Base-by-base conservation (phyloP, 192 early-diverging fungal species). In the Rhizoclosmatium globosum region DNA sequence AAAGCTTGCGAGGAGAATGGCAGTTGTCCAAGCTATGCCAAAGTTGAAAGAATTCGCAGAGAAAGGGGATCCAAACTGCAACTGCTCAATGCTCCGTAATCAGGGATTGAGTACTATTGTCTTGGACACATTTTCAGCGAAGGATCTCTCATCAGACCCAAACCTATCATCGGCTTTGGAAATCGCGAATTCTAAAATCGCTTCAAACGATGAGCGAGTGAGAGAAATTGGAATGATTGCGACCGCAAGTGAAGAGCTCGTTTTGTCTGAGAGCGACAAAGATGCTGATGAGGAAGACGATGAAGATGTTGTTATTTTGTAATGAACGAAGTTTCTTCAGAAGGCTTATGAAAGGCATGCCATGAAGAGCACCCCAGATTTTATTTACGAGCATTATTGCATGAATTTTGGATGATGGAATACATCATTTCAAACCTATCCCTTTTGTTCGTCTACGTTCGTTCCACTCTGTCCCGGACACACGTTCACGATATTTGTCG, bases 1-100 rank as follows among this genome's bases (percentile, higher is more conserved):
- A 44, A 56, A 31, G n/a, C 69, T 71, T 48, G 46, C 69, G 23
- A 45, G 69, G 11, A 41, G 69, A 71, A 23, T 71, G 21, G 69
- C 69, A 11, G 50, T 38, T 43, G 53, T 71, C 31, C 21, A 19
- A 23, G 69, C 41, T 6, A 57, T 57, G n/a, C 61, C 74, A 3
- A 56, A 46, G 31, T 43, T 76, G 23, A 56, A 48, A 15, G 72
- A 39, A 19, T 38, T 74, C 23, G 42, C 17, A 9, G 13, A 61
- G 19, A 11, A 41, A 4, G 59, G 57, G 2, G 72, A 74, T n/a
- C 1, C 31, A 15, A 59, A 62, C 39, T 74, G 72, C 23, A 21
- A 62, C 19, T 74, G 72, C 46, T 21, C 11, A 0, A 58, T 61
- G 58, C 42, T 39, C 15, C 1, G 43, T 11, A 62, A 74, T 13